Percentiles rank a stretch among this genome's conserved stretches.
Conservation (phyloP, 2,329 filamentous ascomycete species). For the Cercospora sp. region DNA sequence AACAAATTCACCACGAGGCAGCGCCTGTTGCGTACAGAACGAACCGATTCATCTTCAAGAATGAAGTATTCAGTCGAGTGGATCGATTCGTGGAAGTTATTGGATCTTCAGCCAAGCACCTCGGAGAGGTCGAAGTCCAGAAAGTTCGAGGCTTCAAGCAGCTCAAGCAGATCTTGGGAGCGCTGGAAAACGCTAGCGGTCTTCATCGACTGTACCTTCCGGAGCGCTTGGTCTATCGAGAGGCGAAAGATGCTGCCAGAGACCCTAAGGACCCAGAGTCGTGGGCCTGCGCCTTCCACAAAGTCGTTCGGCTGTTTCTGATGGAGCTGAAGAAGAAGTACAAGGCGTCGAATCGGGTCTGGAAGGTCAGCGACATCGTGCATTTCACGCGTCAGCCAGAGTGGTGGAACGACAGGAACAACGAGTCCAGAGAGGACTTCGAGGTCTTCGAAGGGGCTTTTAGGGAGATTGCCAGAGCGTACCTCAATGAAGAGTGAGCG, state of each 20-base stretch:
- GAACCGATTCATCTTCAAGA: background rate
- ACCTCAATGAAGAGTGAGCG: background rate
- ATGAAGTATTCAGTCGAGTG: background rate
- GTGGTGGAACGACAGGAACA: background rate
- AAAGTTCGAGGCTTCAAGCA: background rate
- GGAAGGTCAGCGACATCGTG: slow-evolving; percentile 12
- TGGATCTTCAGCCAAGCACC: slow-evolving; percentile 1
- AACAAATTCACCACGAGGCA: slow-evolving; percentile 24
- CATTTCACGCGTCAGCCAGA: background rate
- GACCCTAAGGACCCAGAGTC: background rate
- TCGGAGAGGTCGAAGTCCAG: background rate
- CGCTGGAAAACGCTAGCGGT: background rate
- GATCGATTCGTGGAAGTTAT: background rate
- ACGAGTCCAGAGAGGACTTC: background rate
- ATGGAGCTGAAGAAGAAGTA: slow-evolving; percentile 6
- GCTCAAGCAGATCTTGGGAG: background rate
- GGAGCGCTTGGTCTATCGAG: background rate
- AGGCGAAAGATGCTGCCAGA: background rate
- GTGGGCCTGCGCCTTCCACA: slow-evolving; percentile 6
- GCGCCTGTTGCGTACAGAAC: slow-evolving; percentile 13
- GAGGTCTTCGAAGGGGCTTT: background rate
- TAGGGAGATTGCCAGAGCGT: background rate
- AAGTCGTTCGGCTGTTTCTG: background rate
- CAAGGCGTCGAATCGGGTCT: background rate
- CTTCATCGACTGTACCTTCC: background rate